A percentile compares a stretch with the other conserved stretches of the same genome.
phyloP scores from a whole-genome alignment of 495 filamentous ascomycete genomes.

The Pseudomonodictys pantanalensis region DNA sequence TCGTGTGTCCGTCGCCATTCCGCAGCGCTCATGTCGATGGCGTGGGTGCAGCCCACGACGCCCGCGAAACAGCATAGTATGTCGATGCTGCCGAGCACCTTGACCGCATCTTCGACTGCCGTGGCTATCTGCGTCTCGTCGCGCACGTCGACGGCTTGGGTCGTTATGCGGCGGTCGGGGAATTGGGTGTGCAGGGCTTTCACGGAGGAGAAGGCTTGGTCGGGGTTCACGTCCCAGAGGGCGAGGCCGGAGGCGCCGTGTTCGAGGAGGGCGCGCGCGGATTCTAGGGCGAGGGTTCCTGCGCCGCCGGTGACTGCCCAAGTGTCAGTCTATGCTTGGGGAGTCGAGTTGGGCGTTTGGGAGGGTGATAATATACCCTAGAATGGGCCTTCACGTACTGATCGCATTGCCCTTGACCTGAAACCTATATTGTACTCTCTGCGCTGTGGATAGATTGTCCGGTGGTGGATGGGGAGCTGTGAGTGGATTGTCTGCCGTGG shows the following conservation, averaged over 20 bases:
- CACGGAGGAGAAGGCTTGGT: conserved; percentile 45
- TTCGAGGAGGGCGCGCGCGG: conserved; percentile 65
- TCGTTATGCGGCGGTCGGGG: conserved; percentile 49
- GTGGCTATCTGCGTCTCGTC: conserved; percentile 40
- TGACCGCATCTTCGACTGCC: conserved; percentile 44
- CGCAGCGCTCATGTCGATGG: conserved; percentile 52
- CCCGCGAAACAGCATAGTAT: conserved; percentile 66
- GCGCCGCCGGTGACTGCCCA: conserved; percentile 62
- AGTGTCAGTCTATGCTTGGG: conserved; percentile 1
- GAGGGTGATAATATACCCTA: not conserved
- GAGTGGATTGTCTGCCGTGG: conserved; percentile 49
- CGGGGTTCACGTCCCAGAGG: conserved; percentile 60
- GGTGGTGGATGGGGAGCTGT: conserved; percentile 45
- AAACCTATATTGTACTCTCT: conserved; percentile 56
- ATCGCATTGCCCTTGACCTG: conserved; percentile 63
- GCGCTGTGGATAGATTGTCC: conserved; percentile 45
- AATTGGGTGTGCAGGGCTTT: conserved; percentile 51
- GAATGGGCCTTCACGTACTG: conserved; percentile 34
- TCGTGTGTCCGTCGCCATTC: conserved; percentile 62
- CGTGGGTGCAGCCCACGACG: conserved; percentile 58
- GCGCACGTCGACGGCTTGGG: conserved; percentile 59
- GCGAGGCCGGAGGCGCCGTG: conserved; percentile 60
- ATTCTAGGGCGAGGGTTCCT: conserved; percentile 61
- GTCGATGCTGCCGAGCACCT: conserved; percentile 53
- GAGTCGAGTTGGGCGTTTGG: not conserved